Evolutionary conservation across 768 basidiomycete species (phyloP).

Genomic region (Suillus alpinus): DNA sequence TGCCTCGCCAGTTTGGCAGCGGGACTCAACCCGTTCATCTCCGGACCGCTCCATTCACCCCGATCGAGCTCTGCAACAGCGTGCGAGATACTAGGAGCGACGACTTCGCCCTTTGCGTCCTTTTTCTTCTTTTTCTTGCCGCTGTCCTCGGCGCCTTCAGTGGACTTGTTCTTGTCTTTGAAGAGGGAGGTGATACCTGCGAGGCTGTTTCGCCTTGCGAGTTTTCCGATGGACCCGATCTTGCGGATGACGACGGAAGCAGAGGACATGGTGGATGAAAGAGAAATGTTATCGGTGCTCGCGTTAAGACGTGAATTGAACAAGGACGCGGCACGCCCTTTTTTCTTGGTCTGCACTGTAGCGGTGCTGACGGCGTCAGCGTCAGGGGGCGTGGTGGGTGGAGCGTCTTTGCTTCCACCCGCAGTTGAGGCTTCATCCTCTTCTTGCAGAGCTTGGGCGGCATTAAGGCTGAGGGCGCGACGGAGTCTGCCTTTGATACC

Average conservation of each 20-base stretch:
- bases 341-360: constrained; percentile 62
- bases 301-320: constrained; percentile 89
- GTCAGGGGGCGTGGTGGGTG: constrained; percentile 17
- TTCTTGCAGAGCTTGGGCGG: constrained; percentile 54
- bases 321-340: constrained; percentile 66
- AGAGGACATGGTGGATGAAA: constrained; percentile 90
- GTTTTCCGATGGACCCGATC: constrained; percentile 85
- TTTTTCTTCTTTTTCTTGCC: constrained; percentile 53
- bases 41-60: constrained; percentile 49
- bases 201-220: constrained; percentile 84
- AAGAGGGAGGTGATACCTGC: constrained; percentile 92
- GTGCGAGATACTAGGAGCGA: constrained; percentile 72
- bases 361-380: constrained; percentile 31
- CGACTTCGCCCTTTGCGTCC: constrained; percentile 60
- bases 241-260: constrained; percentile 97
- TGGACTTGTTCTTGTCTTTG: constrained; percentile 72
- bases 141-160: constrained; percentile 23
- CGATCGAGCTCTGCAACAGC: constrained; percentile 85
- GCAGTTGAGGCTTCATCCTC: constrained; percentile 36
- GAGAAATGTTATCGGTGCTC: constrained; percentile 92
- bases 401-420: constrained; percentile 29
- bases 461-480: constrained; percentile 68
- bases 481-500: constrained; percentile 79
- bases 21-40: constrained; percentile 77
- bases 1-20: constrained; percentile 88